These are phyloP conservation scores for Dendrocalamus sinicus DNA, from an alignment of 176 grass and related monocot genomes.

Conservation along the genomic window DNA sequence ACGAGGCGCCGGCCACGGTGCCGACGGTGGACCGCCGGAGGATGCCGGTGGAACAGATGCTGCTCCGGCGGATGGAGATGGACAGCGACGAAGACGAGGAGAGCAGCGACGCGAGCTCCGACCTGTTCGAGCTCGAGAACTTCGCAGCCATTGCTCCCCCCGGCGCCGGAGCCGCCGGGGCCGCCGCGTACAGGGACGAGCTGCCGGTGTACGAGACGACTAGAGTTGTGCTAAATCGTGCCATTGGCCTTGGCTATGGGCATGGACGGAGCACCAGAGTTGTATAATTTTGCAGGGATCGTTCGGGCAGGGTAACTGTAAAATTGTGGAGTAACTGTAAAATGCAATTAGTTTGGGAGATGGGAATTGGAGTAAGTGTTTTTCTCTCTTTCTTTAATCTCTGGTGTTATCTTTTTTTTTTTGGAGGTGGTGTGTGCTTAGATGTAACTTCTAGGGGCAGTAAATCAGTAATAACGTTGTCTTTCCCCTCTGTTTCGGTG, in stretches of 20 bases:
- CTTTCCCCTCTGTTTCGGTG: not conserved
- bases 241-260: slow-evolving; percentile 48
- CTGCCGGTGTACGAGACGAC: slow-evolving; percentile 98
- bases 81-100: slow-evolving; percentile 78
- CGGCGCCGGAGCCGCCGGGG: not conserved
- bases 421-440: not conserved
- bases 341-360: slow-evolving; percentile 27
- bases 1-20: slow-evolving; percentile 36
- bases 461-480: slow-evolving; percentile 4
- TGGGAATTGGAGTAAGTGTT: slow-evolving; percentile 15
- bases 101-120: slow-evolving; percentile 92
- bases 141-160: slow-evolving; percentile 44
- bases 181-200: slow-evolving; percentile 62
- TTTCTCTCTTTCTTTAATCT: slow-evolving; percentile 3
- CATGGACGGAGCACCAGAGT: slow-evolving; percentile 47
- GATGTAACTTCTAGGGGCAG: slow-evolving; percentile 33
- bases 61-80: slow-evolving; percentile 58
- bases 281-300: slow-evolving; percentile 1
- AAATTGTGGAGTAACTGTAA: slow-evolving; percentile 31
- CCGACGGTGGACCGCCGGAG: slow-evolving; percentile 30
- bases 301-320: slow-evolving; percentile 36
- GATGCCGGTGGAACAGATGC: slow-evolving; percentile 59
- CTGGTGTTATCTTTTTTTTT: not conserved
- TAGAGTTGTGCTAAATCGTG: slow-evolving; percentile 55
- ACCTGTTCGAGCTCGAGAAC: slow-evolving; percentile 96